Base-by-base conservation (phyloP, 306 rosid species). In the Castanea mollissima region DNA sequence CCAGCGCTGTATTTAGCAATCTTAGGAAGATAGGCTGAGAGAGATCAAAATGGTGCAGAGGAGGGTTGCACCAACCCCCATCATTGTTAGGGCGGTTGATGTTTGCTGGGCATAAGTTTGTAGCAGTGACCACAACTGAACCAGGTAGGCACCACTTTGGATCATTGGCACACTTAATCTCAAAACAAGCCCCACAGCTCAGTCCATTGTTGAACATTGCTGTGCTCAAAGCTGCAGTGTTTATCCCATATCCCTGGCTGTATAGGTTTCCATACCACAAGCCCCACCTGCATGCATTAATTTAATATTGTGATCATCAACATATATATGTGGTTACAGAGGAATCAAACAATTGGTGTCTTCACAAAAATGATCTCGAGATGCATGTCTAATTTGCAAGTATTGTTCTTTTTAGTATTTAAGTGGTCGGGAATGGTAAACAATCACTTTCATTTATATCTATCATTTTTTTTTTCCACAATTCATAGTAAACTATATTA, bases 31-130 rank as follows among this genome's bases (percentile, higher is more conserved):
- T 74, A 32, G 95, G 97, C 81, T 92, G 93, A 18, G 97, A 78
- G 8, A 92, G 93, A 79, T 92, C 97, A 54, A 92, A 92, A 60
- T 92, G 97, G 14, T 87, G 95, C 74, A 78, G 95, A 1, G 97
- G 97, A 55, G 95, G 92, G 74, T 92, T 92, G 81, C 97, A 92
- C 97, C 97, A 92, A 0, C 97, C 95, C 59, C 97, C 97, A 20
- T 86, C 90, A 75, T 87, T 88, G 71, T 87, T 92, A 11, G 97
- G 91, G 0, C 87, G 88, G 0, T 93, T 95, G 35, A 82, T 83
- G 83, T 90, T 92, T 75, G 93, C 95, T 0, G 97, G 97, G 82
- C 97, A 92, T 71, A 92, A 92, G 60, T 90, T 90, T 19, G 97
- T 92, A 38, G 92, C 93, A 1, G 97, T 92, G 41, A 92, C 92